These are phyloP conservation scores for Podospora pseudoanserina DNA, from an alignment of 495 filamentous ascomycete genomes.

Conservation along the genomic window DNA sequence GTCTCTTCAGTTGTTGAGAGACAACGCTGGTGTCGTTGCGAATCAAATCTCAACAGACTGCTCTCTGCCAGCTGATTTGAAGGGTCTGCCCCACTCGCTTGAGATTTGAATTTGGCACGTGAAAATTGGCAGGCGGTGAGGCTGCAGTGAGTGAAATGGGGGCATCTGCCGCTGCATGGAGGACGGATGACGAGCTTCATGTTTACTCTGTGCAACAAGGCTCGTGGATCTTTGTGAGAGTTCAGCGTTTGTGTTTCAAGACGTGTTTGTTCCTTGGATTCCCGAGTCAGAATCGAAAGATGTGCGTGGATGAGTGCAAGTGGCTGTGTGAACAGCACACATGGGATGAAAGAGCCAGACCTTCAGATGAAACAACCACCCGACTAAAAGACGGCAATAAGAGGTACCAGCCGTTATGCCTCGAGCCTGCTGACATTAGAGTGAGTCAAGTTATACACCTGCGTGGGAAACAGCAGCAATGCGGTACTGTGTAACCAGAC, in stretches of 20 bases:
- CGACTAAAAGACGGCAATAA: neutral
- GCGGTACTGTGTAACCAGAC: neutral
- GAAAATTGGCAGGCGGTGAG: slow-evolving; percentile 1
- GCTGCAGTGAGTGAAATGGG: neutral
- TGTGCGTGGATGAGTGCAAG: neutral
- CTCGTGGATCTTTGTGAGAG: neutral
- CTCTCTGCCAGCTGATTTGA: neutral
- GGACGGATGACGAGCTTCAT: neutral
- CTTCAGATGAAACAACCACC: neutral
- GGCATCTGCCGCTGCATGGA: neutral
- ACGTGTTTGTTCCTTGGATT: neutral
- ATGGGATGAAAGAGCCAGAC: neutral
- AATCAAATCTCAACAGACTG: slow-evolving; percentile 23
- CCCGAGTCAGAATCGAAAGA: neutral
- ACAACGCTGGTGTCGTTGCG: slow-evolving; percentile 8
- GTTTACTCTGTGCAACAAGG: neutral
- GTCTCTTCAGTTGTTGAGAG: slow-evolving; percentile 23
- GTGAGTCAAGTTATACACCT: neutral
- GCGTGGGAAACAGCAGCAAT: neutral
- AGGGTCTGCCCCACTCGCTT: slow-evolving; percentile 5
- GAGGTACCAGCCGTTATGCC: neutral
- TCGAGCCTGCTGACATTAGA: neutral
- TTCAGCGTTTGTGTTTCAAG: neutral
- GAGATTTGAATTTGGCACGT: slow-evolving; percentile 8
- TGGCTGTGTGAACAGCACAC: neutral